Evolutionary conservation across 1,284 basidiomycete genomes (phyloP).

Genomic region (Apiotrichum montevideense): DNA sequence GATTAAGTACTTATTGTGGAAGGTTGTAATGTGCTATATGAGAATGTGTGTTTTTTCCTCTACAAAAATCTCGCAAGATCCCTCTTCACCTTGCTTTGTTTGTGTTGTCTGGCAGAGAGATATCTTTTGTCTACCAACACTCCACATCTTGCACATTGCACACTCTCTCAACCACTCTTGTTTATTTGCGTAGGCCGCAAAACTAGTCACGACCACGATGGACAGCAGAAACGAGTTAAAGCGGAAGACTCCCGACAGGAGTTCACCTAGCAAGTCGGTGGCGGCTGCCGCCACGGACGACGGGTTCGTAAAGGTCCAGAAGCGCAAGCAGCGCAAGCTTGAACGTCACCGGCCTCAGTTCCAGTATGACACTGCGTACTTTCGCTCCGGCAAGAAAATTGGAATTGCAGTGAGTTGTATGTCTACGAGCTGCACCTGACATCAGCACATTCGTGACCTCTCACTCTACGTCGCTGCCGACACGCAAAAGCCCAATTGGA

Average conservation of each 20-base stretch:
- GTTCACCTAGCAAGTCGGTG: not conserved
- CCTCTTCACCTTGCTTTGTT: too few relatives aligned
- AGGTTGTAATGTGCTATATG: too few relatives aligned
- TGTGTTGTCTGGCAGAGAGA: too few relatives aligned
- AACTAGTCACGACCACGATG: too few relatives aligned
- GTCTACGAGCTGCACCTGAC: constrained; percentile 4
- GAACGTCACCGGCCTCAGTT: constrained; percentile 63
- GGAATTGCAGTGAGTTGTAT: constrained; percentile 61
- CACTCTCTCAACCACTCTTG: too few relatives aligned
- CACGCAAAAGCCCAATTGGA: constrained; percentile 71
- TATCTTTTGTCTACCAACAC: too few relatives aligned
- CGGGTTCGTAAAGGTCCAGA: constrained; percentile 66
- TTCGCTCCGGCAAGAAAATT: constrained; percentile 62
- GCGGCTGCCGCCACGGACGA: constrained; percentile 18
- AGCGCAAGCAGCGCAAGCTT: constrained; percentile 67
- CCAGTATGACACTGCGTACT: constrained; percentile 69
- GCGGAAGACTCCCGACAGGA: not conserved
- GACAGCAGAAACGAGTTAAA: not conserved
- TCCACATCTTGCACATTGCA: too few relatives aligned
- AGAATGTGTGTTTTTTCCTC: too few relatives aligned
- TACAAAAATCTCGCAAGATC: too few relatives aligned
- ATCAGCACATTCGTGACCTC: constrained; percentile 76
- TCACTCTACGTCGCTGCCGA: constrained; percentile 74
- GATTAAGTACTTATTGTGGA: too few relatives aligned
- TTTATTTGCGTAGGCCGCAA: too few relatives aligned